Evolutionary conservation across 192 early-diverging fungal species (phyloP).

Genomic region (Umbelopsis sp.): DNA sequence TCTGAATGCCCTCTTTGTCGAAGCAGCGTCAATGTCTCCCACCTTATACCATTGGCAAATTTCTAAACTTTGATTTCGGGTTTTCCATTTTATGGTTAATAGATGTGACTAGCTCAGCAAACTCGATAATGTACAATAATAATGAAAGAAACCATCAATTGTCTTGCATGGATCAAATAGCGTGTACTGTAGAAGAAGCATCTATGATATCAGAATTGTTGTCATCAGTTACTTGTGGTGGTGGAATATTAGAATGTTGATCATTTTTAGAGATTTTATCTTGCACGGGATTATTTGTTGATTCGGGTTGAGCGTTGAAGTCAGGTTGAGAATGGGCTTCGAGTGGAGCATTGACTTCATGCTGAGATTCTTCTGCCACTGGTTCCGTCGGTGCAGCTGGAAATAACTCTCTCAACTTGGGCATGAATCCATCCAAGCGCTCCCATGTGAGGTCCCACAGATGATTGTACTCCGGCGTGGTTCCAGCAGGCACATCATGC

Average conservation of each 20-base stretch:
- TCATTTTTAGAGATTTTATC: neutral
- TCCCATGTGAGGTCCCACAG: constrained; percentile 78
- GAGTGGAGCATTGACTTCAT: no score
- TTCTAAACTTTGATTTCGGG: constrained; percentile 28
- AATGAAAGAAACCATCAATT: neutral
- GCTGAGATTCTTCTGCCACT: neutral
- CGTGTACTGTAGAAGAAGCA: constrained; percentile 8
- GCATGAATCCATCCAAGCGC: constrained; percentile 62
- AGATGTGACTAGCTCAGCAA: neutral
- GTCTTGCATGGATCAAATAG: constrained; percentile 11
- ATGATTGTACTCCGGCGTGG: constrained; percentile 38
- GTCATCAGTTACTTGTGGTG: neutral
- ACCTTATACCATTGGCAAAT: constrained; percentile 78
- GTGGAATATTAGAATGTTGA: neutral
- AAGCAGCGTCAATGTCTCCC: constrained; percentile 72
- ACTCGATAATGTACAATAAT: constrained; percentile 19
- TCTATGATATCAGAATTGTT: constrained; percentile 10
- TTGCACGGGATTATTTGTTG: neutral
- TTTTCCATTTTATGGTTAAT: neutral
- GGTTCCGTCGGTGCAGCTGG: constrained; percentile 17
- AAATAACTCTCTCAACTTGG: constrained; percentile 68
- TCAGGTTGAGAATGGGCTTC: no score
- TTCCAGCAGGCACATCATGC: constrained; percentile 23
- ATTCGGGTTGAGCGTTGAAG: neutral
- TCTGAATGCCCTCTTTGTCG: constrained; percentile 94